Conservation (phyloP, 495 filamentous ascomycete genomes). For the Clavariopsis aquatica region DNA sequence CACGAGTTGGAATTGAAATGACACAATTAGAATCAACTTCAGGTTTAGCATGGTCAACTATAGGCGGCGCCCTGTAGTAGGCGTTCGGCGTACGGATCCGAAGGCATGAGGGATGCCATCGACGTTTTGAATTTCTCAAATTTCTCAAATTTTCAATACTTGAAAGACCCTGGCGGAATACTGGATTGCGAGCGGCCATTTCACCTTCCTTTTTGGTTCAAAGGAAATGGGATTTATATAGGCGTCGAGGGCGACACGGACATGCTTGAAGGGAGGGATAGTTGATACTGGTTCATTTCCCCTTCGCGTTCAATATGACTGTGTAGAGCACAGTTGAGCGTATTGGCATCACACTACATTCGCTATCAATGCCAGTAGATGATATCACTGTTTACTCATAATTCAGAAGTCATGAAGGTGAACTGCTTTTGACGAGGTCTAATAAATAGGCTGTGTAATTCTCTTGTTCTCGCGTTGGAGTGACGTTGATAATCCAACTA, state of each 20-base stretch:
- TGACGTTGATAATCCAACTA: too few relatives aligned
- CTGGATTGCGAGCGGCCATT: neutral
- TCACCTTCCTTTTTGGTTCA: neutral
- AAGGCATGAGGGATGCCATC: conserved; percentile 4
- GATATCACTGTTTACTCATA: too few relatives aligned
- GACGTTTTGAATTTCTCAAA: conserved; percentile 8
- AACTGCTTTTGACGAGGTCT: too few relatives aligned
- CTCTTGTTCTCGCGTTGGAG: too few relatives aligned
- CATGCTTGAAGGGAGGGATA: neutral
- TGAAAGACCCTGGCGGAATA: neutral
- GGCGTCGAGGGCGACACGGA: neutral
- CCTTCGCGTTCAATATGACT: neutral
- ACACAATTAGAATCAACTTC: too few relatives aligned
- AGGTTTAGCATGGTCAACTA: neutral
- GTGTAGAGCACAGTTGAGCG: neutral
- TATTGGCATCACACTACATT: neutral
- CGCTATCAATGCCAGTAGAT: neutral
- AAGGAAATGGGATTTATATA: neutral
- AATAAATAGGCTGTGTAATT: too few relatives aligned
- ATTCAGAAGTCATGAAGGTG: too few relatives aligned
- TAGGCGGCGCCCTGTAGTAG: neutral
- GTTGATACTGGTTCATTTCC: neutral
- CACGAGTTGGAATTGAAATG: too few relatives aligned
- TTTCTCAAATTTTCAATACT: neutral
- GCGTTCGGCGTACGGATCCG: conserved; percentile 11